These are phyloP conservation scores for Boletus coccyginus DNA, from an alignment of 768 basidiomycete genomes.

Conservation along the genomic window DNA sequence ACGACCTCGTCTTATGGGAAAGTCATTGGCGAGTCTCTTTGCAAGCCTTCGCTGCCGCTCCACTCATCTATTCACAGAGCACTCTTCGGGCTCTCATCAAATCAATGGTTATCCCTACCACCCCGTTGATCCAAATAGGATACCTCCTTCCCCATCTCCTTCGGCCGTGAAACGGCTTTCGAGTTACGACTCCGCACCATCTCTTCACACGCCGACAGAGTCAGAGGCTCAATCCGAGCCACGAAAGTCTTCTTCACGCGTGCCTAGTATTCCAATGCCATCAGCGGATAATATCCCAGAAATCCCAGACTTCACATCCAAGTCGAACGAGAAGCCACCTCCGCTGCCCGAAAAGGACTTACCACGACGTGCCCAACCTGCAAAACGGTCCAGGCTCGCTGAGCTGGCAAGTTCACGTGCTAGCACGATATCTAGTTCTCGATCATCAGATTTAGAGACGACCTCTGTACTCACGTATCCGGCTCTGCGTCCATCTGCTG, in stretches of 20 bases:
- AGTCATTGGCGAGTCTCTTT: constrained; percentile 48
- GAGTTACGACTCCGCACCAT: constrained; percentile 55
- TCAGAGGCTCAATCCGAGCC: constrained; percentile 30
- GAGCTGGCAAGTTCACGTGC: constrained; percentile 65
- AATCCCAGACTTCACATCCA: constrained; percentile 51
- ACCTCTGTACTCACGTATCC: constrained; percentile 75
- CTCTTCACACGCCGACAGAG: constrained; percentile 45
- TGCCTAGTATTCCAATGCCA: constrained; percentile 44
- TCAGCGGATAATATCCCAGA: constrained; percentile 51
- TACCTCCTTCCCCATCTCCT: constrained; percentile 62
- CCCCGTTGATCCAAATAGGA: constrained; percentile 51
- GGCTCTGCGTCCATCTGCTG: constrained; percentile 61
- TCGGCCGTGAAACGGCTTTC: constrained; percentile 66
- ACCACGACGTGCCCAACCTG: constrained; percentile 21
- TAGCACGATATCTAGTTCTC: constrained; percentile 49
- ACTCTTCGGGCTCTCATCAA: constrained; percentile 1
- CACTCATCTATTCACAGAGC: constrained; percentile 20
- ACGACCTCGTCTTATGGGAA: constrained; percentile 63
- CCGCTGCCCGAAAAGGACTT: constrained; percentile 21
- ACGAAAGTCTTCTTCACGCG: constrained; percentile 37
- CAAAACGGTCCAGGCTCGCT: constrained; percentile 65
- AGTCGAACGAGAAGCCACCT: constrained; percentile 37
- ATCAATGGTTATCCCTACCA: constrained; percentile 7
- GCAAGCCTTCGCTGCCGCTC: not conserved
- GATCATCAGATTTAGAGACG: constrained; percentile 50